Base-by-base conservation (phyloP, 441 rosid species). In the Eutrema salsugineum region DNA sequence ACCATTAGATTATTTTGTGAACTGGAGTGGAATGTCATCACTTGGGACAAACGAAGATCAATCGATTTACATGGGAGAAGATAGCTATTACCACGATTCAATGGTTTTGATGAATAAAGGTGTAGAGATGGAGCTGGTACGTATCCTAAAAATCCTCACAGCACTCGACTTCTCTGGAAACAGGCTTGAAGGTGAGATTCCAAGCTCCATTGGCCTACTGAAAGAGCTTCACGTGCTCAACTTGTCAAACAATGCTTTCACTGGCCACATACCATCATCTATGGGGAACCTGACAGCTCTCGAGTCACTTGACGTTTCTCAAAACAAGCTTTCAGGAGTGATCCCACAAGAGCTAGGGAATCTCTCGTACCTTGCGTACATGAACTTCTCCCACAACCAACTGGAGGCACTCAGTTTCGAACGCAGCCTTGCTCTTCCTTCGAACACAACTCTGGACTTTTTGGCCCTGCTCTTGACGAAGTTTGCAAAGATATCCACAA, bases 51-150 rank as follows among this genome's bases (percentile, higher is more conserved):
- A 35, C 6, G 49, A 74, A 15, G 63, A 65, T 47, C 16, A 1
- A n/a, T 53, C 66, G 7, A 32, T 0, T 9, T 80, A 79, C 55
- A 71, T 87, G 11, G 81, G 40, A 1, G 75, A 42, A 46, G 0
- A 11, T 1, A 11, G 43, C 0, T 83, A 78, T 17, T 84, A 85
- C 48, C 68, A 56, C 10, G 57, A 57, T 63, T 46, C 80, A 4
- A 22, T 59, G 6, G 63, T 58, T 16, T 47, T 80, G 48, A 42
- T n/a, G 3, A 67, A 42, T 42, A 80, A 77, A 20, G 81, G 63
- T 20, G 8, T 8, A 3, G 33, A 7, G 33, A 1, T 38, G 43
- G 32, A 38, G 32, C 9, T 36, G 9, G 46, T 2, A 4, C 69
- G 65, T 57, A 38, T 77, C 53, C 68, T 56, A 5, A 28, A 38